These are phyloP conservation scores for Themeda triandra DNA, from an alignment of 176 grass and related monocot genomes.

Conservation along the genomic window DNA sequence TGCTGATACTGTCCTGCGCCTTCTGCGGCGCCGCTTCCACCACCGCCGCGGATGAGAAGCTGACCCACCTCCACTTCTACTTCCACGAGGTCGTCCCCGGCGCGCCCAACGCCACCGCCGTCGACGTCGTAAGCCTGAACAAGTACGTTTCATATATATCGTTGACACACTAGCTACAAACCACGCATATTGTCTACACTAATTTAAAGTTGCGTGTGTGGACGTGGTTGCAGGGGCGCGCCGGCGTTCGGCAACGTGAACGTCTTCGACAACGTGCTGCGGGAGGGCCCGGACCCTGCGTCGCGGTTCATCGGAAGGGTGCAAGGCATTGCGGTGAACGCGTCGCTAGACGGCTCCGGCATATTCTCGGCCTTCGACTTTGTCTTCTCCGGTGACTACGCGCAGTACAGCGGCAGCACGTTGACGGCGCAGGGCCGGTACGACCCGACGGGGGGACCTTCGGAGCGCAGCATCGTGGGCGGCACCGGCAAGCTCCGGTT, in stretches of 20 bases:
- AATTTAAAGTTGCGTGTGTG: no score
- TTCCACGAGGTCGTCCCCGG: no score
- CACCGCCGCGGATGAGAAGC: no score
- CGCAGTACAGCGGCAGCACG: conserved; percentile 42
- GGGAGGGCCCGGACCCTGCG: conserved; percentile 32
- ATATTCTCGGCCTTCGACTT: conserved; percentile 32
- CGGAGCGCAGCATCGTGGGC: conserved; percentile 50
- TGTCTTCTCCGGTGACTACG: conserved; percentile 48
- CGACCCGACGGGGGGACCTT: background rate
- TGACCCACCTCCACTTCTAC: no score
- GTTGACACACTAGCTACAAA: no score
- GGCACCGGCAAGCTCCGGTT: conserved; percentile 54
- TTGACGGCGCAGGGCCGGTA: conserved; percentile 34
- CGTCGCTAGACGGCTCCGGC: conserved; percentile 30
- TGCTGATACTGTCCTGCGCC: background rate
- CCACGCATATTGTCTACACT: no score
- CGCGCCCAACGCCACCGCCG: no score
- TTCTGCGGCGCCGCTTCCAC: background rate
- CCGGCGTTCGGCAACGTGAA: conserved; percentile 43
- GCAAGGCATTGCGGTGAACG: conserved; percentile 40
- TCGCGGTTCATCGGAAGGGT: conserved; percentile 45
- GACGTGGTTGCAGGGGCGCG: no score
- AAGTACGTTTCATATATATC: no score
- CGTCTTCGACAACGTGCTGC: conserved; percentile 45
- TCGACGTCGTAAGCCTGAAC: no score